Evolutionary conservation across 2,329 filamentous ascomycete genomes (phyloP).

Genomic region (Coniosporium tulheliwenetii): DNA sequence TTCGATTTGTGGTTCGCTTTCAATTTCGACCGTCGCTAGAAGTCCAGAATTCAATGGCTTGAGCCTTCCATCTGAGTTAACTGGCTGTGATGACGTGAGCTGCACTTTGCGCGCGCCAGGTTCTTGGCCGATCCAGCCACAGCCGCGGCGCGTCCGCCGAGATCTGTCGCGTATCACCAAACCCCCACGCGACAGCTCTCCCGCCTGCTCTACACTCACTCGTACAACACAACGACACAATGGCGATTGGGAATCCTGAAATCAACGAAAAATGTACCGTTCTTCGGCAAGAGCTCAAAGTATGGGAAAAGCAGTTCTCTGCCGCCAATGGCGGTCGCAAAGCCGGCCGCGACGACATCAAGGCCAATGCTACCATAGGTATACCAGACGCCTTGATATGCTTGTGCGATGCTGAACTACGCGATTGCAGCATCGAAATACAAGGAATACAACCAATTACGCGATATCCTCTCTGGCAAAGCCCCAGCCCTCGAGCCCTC

Average conservation of each 20-base stretch:
- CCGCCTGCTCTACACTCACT: too few species aligned
- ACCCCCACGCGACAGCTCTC: too few species aligned
- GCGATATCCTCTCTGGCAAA: conserved; percentile 41
- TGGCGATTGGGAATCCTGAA: background rate
- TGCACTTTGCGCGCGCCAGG: too few species aligned
- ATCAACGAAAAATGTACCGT: conserved; percentile 1
- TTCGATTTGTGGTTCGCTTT: too few species aligned
- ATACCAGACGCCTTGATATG: conserved; percentile 7
- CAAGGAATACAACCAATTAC: conserved; percentile 55
- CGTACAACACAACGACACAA: background rate
- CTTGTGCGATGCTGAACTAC: conserved; percentile 3
- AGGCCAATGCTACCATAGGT: conserved; percentile 57
- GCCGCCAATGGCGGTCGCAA: conserved; percentile 48
- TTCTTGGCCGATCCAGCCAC: too few species aligned
- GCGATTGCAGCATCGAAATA: conserved; percentile 48
- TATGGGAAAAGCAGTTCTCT: conserved; percentile 57
- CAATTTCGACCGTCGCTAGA: too few species aligned
- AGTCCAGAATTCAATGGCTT: too few species aligned
- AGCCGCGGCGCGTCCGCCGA: too few species aligned
- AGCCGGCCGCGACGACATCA: conserved; percentile 61
- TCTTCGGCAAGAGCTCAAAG: conserved; percentile 55
- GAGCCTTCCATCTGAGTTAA: too few species aligned
- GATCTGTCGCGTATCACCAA: too few species aligned
- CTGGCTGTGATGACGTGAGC: too few species aligned
- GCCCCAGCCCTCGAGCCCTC: background rate